Evolutionary conservation across 257 asterid species (phyloP), one percentile per base, ranked within the genome.

Genomic region (Dorcoceras hygrometricum): DNA sequence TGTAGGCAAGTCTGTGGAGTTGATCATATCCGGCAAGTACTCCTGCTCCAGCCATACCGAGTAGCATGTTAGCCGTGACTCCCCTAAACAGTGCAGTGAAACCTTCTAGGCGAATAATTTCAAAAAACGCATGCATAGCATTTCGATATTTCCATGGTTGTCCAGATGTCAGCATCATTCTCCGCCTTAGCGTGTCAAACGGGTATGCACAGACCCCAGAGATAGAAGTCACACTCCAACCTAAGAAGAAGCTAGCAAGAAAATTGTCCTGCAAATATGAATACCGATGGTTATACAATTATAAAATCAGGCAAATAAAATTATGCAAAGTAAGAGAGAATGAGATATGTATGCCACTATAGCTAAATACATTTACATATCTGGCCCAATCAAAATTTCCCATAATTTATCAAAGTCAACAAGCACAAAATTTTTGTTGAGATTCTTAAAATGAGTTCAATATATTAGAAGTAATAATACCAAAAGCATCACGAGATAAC

Each of bases 141-240:
- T 66, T 88, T 57, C 77, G 73, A 69, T 93, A 93, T 85, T 90
- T 93, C 57, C 78, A 61, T 53, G 86, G 70, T 62, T 93, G 97
- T 50, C 97, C 96, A 66, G 97, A 90, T 2, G 97, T 93, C 71
- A 93, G 76, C 99, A 93, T 93, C 97, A 93, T 93, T 83, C 99
- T 88, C 59, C 97, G 79, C 16, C 97, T 83, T 29, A 93, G 16
- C 43, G 99, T 93, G 76, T 93, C 99, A 69, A 90, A 93, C 39
- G 99, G 99, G 74, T 90, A 93, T 63, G 95, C 95, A 75, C 97
- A 88, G 43, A 88, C 84, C 73, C 97, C 99, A 46, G 96, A 90
- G 76, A 84, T 70, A 65, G 95, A 86, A 43, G 51, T 43, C 51
- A 88, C 86, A 64, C 94, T 80, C 99, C 99, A 93, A 31, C 99